Evolutionary conservation across 1,284 basidiomycete species (phyloP).

Genomic region (Cutaneotrichosporon sp.): DNA sequence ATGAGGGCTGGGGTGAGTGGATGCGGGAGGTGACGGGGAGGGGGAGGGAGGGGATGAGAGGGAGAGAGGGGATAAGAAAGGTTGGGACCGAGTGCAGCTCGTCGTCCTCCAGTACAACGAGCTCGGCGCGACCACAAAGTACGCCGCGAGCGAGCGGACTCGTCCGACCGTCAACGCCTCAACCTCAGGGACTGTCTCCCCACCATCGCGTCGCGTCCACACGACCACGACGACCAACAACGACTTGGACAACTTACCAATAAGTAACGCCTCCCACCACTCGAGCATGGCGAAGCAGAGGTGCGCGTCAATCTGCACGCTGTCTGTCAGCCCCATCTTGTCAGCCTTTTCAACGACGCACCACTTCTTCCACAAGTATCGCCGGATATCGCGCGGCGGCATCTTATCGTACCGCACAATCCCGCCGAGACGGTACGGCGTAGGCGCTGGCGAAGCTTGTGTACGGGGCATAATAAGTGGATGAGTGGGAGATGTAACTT

Average conservation of each 20-base stretch:
- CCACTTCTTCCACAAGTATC: constrained; percentile 37
- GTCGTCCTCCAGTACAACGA: not conserved
- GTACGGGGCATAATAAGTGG: constrained; percentile 30
- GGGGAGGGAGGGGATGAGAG: not conserved
- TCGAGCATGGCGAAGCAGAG: constrained; percentile 51
- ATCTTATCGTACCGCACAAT: constrained; percentile 23
- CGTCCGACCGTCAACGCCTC: not conserved
- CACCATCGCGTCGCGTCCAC: not conserved
- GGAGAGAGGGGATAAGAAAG: not conserved
- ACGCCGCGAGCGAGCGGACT: not conserved
- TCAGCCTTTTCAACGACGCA: constrained; percentile 15
- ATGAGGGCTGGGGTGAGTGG: constrained; percentile 32
- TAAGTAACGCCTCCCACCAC: constrained; percentile 48
- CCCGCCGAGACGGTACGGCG: constrained; percentile 21
- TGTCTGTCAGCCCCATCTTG: constrained; percentile 18
- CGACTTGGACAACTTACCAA: constrained; percentile 40
- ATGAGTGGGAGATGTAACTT: not conserved
- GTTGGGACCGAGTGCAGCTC: not conserved
- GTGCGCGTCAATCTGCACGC: constrained; percentile 45
- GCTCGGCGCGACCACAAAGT: not conserved
- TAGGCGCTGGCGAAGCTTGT: constrained; percentile 29
- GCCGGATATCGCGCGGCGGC: constrained; percentile 27
- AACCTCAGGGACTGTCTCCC: not conserved
- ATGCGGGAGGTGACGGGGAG: not conserved
- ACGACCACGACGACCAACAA: not conserved